Evolutionary conservation across 306 rosid genomes (phyloP).

Genomic region (Sechiopsis laciniata): DNA sequence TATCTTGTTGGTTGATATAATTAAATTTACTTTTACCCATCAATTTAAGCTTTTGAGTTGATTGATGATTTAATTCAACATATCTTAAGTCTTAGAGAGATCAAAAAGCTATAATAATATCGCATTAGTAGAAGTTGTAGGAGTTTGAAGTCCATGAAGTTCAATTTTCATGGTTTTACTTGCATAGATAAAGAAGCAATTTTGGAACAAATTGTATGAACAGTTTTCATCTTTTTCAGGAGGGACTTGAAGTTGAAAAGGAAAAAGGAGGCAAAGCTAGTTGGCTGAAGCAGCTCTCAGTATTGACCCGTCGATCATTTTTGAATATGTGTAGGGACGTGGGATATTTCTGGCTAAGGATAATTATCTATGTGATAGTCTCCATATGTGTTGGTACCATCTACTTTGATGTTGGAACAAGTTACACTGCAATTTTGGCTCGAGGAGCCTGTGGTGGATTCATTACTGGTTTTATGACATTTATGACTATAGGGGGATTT

Average conservation of each 20-base stretch:
- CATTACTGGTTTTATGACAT: constrained; percentile 92
- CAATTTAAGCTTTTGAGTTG: too few relatives aligned
- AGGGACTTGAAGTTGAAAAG: constrained; percentile 37
- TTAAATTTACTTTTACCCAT: too few relatives aligned
- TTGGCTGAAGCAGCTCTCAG: constrained; percentile 79
- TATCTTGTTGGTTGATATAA: too few relatives aligned
- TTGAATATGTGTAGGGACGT: constrained; percentile 92
- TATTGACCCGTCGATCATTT: constrained; percentile 69
- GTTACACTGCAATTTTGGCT: constrained; percentile 89
- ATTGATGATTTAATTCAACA: too few relatives aligned
- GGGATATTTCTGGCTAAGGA: constrained; percentile 97
- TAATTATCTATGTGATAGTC: constrained; percentile 66
- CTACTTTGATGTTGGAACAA: constrained; percentile 64
- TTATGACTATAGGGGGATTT: constrained; percentile 98
- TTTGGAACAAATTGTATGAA: constrained; percentile 13
- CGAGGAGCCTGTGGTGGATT: constrained; percentile 94
- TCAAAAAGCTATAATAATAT: background rate
- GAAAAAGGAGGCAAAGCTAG: constrained; percentile 59
- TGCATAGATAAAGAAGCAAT: background rate
- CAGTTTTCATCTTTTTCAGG: constrained; percentile 36
- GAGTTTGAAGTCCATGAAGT: background rate
- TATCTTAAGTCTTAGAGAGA: too few relatives aligned
- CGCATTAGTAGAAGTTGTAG: background rate
- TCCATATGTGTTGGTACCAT: constrained; percentile 94
- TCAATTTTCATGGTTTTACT: background rate